Percentiles rank a stretch among this genome's conserved stretches.
These are phyloP conservation scores for Neonectria coccinea DNA, from an alignment of 2,329 filamentous ascomycete species.

Conservation along the genomic window DNA sequence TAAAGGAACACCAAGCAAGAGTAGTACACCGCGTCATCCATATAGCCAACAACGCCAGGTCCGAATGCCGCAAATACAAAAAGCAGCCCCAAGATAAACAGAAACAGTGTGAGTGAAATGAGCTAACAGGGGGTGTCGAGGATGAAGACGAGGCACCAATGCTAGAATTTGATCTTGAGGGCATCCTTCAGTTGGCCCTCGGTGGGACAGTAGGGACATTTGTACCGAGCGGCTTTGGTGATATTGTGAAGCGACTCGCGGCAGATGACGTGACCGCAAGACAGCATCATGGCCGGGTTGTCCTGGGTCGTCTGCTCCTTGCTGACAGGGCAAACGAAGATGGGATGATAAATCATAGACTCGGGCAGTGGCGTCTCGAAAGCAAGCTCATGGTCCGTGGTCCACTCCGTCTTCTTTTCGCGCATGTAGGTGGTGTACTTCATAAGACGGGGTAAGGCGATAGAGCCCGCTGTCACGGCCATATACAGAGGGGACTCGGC, in stretches of 20 bases:
- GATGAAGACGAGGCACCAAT: background rate
- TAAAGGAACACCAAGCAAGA: conserved; percentile 9
- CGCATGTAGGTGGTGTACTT: conserved; percentile 91
- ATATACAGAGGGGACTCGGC: conserved; percentile 94
- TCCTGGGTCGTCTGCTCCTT: conserved; percentile 94
- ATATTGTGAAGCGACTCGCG: conserved; percentile 84
- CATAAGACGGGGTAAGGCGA: conserved; percentile 87
- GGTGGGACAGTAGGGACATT: conserved; percentile 94
- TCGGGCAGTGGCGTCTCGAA: conserved; percentile 74
- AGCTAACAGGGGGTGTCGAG: background rate
- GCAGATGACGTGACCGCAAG: conserved; percentile 94
- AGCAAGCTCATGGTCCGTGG: conserved; percentile 87
- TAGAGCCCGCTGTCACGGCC: conserved; percentile 90
- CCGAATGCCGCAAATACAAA: conserved; percentile 10
- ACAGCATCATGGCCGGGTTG: conserved; percentile 97
- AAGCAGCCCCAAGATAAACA: conserved; percentile 1
- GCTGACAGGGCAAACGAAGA: conserved; percentile 97
- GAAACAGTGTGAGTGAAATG: background rate
- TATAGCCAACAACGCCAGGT: conserved; percentile 30
- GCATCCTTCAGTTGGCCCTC: conserved; percentile 85
- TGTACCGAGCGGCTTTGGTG: conserved; percentile 84
- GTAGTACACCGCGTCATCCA: conserved; percentile 8
- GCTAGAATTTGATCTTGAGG: conserved; percentile 74
- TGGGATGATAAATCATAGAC: conserved; percentile 85
- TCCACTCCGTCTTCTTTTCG: conserved; percentile 94